phyloP scores from a whole-genome alignment of 305 asterid genomes.

The Fraxinus xanthoxyloides region DNA sequence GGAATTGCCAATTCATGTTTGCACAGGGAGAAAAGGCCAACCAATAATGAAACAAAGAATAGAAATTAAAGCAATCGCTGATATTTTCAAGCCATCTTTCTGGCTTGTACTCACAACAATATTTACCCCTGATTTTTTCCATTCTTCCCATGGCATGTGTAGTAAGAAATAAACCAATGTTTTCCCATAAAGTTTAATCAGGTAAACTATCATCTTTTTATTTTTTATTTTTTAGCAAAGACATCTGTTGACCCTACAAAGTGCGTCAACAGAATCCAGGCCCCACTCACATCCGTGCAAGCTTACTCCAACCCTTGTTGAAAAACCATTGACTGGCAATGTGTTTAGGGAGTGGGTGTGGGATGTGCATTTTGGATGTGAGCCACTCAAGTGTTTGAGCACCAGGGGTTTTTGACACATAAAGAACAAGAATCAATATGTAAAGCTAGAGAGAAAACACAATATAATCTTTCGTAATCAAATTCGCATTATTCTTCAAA shows the following conservation, averaged over 20 bases:
- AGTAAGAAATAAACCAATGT: constrained; percentile 55
- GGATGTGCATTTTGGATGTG: not conserved
- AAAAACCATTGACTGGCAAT: not conserved
- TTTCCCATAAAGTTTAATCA: constrained; percentile 65
- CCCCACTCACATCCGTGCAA: not conserved
- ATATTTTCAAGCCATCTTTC: constrained; percentile 70
- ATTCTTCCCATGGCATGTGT: constrained; percentile 69
- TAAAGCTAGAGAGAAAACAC: not conserved
- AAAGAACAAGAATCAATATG: not conserved
- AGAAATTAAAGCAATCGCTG: constrained; percentile 5
- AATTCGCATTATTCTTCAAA: not conserved
- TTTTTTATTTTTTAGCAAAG: too few species aligned
- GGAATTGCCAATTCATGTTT: not conserved
- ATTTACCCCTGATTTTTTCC: constrained; percentile 63
- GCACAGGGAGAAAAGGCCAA: constrained; percentile 5
- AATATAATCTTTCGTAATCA: too few species aligned
- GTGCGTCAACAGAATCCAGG: too few species aligned
- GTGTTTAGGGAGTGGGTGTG: not conserved
- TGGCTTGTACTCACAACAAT: constrained; percentile 62
- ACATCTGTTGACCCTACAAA: too few species aligned
- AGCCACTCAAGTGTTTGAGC: not conserved
- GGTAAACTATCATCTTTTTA: constrained; percentile 44
- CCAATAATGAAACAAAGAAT: not conserved
- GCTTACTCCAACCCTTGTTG: not conserved
- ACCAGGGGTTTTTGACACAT: too few species aligned